Evolutionary conservation across 2,329 filamentous ascomycete species (phyloP), one percentile per base, ranked within the genome.

Genomic region (Moelleriella libera): DNA sequence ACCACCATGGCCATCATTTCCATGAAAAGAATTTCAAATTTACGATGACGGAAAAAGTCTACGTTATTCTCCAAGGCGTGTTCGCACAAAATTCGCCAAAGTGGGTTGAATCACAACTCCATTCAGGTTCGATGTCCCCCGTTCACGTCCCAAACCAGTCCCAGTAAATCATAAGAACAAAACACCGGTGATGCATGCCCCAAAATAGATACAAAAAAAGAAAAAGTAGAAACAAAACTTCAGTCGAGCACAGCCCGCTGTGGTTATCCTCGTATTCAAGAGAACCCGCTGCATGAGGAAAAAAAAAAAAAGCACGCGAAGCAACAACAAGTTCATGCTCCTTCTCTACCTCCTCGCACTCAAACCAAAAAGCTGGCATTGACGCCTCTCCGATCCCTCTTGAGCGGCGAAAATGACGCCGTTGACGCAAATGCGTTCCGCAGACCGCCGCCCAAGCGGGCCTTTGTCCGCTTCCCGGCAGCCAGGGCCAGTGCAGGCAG

Each of bases 341-440:
- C 21, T 21, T 21, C 2, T 21, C 21, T 21, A 2, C 21, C 21
- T 21, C 7, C 10, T 9, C 5, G 12, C 40, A 30, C 32, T 54
- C 55, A 76, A 47, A 66, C 71, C 49, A 80, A 59, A 54, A 82
- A 82, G 56, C 78, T 82, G 47, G 78, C 78, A 50, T 71, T 70
- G 4, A 76, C 71, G 32, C 78, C 78, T 51, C 80, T 76, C 49
- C 75, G 74, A 45, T 87, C 79, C 58, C 76, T 75, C 66, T 88
- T 88, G 50, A 88, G 64, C 6, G 84, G 84, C 14, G 83, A 88
- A 60, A 88, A 88, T 4, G 70, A 58, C 14, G 65, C 66, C 10
- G 69, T 68, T 7, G 71, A 68, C 10, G 71, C 57, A 46, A 82
- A 76, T 0, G 65, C 74, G 57, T 64, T 70, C 61, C 53, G 68